Percentiles rank a stretch among this genome's conserved stretches.
phyloP scores from a whole-genome alignment of 176 grass and related monocot species.

The Triticum turgidum region DNA sequence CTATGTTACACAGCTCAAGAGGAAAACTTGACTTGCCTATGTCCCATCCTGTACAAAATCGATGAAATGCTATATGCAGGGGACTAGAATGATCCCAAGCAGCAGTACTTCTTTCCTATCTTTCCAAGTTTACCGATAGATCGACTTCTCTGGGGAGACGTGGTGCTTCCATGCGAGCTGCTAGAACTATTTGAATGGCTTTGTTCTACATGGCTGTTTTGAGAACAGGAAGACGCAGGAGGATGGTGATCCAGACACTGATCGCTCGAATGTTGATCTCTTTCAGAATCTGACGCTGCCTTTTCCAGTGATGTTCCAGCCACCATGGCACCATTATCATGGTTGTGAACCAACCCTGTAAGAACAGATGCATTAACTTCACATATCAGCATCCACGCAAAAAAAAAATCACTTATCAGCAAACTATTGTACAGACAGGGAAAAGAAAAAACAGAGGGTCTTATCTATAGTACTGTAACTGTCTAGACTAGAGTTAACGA shows the following conservation, averaged over 20 bases:
- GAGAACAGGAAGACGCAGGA: constrained; percentile 24
- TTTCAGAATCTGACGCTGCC: not conserved
- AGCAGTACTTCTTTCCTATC: constrained; percentile 53
- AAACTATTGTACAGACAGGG: not conserved
- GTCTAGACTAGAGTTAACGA: not conserved
- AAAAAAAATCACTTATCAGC: not conserved
- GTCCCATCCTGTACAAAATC: constrained; percentile 26
- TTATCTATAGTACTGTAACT: not conserved
- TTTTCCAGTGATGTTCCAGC: constrained; percentile 11
- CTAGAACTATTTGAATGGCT: constrained; percentile 18
- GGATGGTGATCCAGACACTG: not conserved
- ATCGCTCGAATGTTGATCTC: not conserved
- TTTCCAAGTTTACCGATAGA: constrained; percentile 38
- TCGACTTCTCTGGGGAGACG: not conserved
- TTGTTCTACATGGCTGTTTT: constrained; percentile 19
- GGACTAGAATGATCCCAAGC: constrained; percentile 40
- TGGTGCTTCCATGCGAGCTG: constrained; percentile 24
- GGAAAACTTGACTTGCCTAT: not conserved
- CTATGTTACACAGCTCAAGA: not conserved
- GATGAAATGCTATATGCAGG: constrained; percentile 7
- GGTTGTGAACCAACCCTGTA: constrained; percentile 26
- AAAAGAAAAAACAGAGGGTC: not conserved
- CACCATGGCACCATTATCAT: not conserved
- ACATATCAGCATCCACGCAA: not conserved
- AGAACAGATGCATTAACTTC: not conserved